Conservation (phyloP, 2,329 filamentous ascomycete species). For the Coniochaeta ligniaria region DNA sequence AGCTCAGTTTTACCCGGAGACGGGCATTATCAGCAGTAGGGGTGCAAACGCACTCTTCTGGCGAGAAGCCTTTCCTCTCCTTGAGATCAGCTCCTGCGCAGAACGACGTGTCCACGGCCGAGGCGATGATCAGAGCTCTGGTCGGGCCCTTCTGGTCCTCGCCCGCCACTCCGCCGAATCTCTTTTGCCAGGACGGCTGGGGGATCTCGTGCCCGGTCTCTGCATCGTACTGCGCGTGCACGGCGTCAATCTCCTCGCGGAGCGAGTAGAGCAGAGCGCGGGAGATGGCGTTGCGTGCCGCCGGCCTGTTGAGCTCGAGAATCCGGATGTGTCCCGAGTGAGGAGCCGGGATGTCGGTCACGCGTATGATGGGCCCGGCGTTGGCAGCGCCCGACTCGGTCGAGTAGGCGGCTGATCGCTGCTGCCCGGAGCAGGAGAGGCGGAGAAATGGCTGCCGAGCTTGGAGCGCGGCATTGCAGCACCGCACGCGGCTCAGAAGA, state of each 20-base stretch:
- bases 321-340: slow-evolving; percentile 79
- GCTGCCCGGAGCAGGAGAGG: neutral
- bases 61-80: slow-evolving; percentile 70
- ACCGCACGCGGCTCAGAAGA: neutral
- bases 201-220: slow-evolving; percentile 44
- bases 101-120: slow-evolving; percentile 79
- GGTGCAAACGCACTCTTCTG: slow-evolving; percentile 54
- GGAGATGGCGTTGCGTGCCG: slow-evolving; percentile 87
- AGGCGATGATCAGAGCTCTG: slow-evolving; percentile 75
- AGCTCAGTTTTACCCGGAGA: neutral
- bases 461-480: neutral
- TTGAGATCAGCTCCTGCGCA: slow-evolving; percentile 95
- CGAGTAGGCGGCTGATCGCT: slow-evolving; percentile 15
- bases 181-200: slow-evolving; percentile 20
- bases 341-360: slow-evolving; percentile 69
- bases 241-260: slow-evolving; percentile 61
- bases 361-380: slow-evolving; percentile 51
- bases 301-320: slow-evolving; percentile 77
- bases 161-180: slow-evolving; percentile 38
- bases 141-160: slow-evolving; percentile 50
- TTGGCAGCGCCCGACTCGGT: slow-evolving; percentile 21
- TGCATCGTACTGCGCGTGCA: slow-evolving; percentile 56
- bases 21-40: no score
- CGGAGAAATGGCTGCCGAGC: neutral
- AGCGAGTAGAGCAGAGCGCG: slow-evolving; percentile 66